Base-by-base conservation (phyloP, 495 filamentous ascomycete genomes). In the Cercophora newfieldiana region DNA sequence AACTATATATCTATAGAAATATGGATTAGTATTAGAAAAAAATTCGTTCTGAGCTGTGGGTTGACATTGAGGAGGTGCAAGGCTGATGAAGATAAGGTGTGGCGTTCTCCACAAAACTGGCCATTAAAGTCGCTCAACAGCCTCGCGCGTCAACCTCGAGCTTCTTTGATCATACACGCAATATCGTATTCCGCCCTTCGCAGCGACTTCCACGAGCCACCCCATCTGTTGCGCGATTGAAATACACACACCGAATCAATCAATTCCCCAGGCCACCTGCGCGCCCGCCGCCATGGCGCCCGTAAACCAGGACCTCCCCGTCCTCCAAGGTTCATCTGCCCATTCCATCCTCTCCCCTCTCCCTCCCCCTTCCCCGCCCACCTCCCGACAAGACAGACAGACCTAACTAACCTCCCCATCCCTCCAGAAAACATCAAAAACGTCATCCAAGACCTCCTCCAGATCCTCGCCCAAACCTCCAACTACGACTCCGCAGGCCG, bases 381-480 rank as follows among this genome's bases (percentile, higher is more conserved):
- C 16, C 21, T 28, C 22, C 56, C 66, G 63, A 73, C 72, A 24
- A 44, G 10, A 6, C 30, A 2, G 28, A 28, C 24, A 19, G 14
- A 5, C 7, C 5, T 1, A 19, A 54, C 51, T 56, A 56, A 56
- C 53, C 10, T 28, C 7, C 0, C 7, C 14, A n/a, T 3, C 12
- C 48, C 2, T 14, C 8, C 71, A 88, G 87, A 83, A 49, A 82
- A 86, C 69, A 78, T 91, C 75, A 90, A 90, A 66, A 80, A 85
- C 69, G 83, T 93, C 48, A 93, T 97, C 75, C 91, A 95, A 72
- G 89, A 93, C 70, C 88, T 97, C 57, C 96, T 91, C 81, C 87
- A 93, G 72, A 83, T 97, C 64, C 86, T 88, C 71, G 83, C 86
- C 29, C 90, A 93, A 78, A 86, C 89, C 30, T 82, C 87, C 31